phyloP scores from a whole-genome alignment of 208 protist species.

The Trichomonas gallinae region DNA sequence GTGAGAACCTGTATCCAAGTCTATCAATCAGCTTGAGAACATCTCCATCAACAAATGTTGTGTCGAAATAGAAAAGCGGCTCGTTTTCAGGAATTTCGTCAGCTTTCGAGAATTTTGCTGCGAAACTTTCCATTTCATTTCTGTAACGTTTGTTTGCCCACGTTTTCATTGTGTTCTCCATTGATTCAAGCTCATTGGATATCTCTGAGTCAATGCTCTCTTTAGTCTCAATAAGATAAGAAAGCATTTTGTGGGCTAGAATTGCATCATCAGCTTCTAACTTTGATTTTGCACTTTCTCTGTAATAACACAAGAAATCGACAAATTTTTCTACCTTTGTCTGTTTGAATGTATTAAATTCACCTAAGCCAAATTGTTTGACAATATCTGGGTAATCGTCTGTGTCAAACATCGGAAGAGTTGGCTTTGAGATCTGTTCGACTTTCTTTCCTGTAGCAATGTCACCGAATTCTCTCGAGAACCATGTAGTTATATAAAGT shows the following conservation, averaged over 20 bases:
- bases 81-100: not conserved
- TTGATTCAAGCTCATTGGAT: not conserved
- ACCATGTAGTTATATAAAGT: not conserved
- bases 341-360: not conserved
- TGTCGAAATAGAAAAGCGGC: not conserved
- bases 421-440: not conserved
- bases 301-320: not conserved
- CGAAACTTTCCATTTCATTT: not conserved
- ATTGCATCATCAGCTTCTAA: not conserved
- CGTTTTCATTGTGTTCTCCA: not conserved
- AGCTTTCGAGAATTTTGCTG: not conserved
- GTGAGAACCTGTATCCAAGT: not conserved
- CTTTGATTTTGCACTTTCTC: not conserved
- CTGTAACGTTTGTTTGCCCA: not conserved
- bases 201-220: not conserved
- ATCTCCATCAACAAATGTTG: not conserved
- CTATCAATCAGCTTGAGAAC: not conserved
- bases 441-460: not conserved
- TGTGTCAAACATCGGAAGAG: not conserved
- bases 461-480: not conserved
- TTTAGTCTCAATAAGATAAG: not conserved
- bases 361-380: not conserved
- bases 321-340: not conserved
- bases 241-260: not conserved
- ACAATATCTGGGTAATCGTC: not conserved